Conservation (phyloP, 202 grass and related monocot species). For the Carex sylvatica region DNA sequence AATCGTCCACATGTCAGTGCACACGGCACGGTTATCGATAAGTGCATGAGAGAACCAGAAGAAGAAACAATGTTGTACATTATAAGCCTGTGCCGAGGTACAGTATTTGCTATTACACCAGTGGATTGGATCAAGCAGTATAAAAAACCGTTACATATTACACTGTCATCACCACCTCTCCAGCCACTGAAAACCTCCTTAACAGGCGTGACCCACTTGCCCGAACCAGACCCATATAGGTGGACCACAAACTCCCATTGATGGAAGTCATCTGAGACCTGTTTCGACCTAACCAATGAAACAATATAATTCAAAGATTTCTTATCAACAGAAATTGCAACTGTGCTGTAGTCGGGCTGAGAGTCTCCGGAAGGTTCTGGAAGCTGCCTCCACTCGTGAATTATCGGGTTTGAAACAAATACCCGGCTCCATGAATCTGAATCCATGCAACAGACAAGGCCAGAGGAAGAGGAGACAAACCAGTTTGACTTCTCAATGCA, state of each 20-base stretch:
- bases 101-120: conserved; percentile 54
- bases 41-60: conserved; percentile 41
- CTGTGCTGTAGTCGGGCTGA: conserved; percentile 61
- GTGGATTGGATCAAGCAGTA: conserved; percentile 87
- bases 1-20: conserved; percentile 74
- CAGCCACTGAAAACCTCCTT: conserved; percentile 69
- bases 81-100: conserved; percentile 60
- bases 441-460: conserved; percentile 85
- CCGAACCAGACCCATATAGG: conserved; percentile 50
- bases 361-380: conserved; percentile 59
- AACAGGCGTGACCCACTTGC: conserved; percentile 43
- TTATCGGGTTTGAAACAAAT: conserved; percentile 78
- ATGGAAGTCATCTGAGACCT: conserved; percentile 60
- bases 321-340: conserved; percentile 59
- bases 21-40: conserved; percentile 51
- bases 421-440: conserved; percentile 56
- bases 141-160: conserved; percentile 57
- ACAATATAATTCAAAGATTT: conserved; percentile 55
- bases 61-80: conserved; percentile 45
- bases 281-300: conserved; percentile 60
- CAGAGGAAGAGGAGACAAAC: conserved; percentile 64
- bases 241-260: conserved; percentile 63
- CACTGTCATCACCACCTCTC: conserved; percentile 84
- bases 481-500: conserved; percentile 69
- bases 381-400: conserved; percentile 53